Conservation (phyloP, 768 basidiomycete genomes). For the Termitomyces sp. region DNA sequence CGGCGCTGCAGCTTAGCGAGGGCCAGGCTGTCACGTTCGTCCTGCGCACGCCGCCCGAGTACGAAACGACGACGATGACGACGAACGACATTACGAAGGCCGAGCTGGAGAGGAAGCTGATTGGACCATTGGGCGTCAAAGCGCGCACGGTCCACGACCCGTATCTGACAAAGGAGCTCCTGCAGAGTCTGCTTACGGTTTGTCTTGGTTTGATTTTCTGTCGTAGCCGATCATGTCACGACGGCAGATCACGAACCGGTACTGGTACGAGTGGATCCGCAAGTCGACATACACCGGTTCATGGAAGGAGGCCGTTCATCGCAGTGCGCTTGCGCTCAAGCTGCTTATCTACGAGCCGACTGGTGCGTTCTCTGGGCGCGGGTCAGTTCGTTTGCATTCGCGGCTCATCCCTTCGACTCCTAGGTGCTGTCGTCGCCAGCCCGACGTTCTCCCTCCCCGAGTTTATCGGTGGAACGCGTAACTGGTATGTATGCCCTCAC, state of each 20-base stretch:
- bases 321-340: constrained; percentile 92
- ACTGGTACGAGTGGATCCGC: constrained; percentile 90
- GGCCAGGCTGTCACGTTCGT: constrained; percentile 92
- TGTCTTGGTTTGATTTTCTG: background rate
- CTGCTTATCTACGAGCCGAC: constrained; percentile 92
- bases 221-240: background rate
- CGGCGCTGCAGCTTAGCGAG: constrained; percentile 64
- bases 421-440: constrained; percentile 89
- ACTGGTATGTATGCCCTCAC: constrained; percentile 53
- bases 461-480: constrained; percentile 84
- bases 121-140: constrained; percentile 28
- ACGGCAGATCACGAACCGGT: constrained; percentile 61
- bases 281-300: constrained; percentile 86
- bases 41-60: constrained; percentile 59
- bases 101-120: constrained; percentile 5
- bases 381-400: background rate
- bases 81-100: background rate
- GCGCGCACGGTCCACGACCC: constrained; percentile 60
- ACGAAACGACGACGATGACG: background rate
- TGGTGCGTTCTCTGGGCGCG: constrained; percentile 36
- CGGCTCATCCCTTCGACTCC: background rate
- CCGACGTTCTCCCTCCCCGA: constrained; percentile 95
- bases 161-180: constrained; percentile 59
- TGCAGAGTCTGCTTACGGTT: constrained; percentile 49
- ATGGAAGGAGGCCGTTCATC: constrained; percentile 94